Evolutionary conservation across 2,329 filamentous ascomycete genomes (phyloP), one percentile per base, ranked within the genome.

Genomic region (Neofusicoccum cordaticola): DNA sequence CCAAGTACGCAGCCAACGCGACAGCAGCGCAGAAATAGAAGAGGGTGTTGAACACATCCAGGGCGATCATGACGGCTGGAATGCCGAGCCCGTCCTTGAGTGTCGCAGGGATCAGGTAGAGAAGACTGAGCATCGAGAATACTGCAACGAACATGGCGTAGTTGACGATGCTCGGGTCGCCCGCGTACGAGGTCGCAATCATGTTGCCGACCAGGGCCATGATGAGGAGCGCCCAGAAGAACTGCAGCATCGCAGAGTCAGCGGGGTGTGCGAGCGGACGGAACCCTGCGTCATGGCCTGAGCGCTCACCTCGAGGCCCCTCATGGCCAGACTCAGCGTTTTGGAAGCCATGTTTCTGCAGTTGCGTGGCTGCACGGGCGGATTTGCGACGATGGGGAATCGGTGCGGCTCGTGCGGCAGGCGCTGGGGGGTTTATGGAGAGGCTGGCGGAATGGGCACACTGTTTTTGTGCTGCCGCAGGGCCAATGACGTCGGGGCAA

Each of bases 11-110:
- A 4, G 91, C 85, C 47, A 91, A 82, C 9, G 91, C 90, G 66
- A 93, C 82, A 67, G 85, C 90, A 64, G 81, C 85, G 75, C 91
- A 88, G 72, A 93, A 86, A 69, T 86, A 88, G 81, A 93, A 90
- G 63, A 93, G 74, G 2, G 84, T 81, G 62, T 87, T 85, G 37
- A 87, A 70, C 12, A 72, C 79, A 76, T 92, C 89, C 56, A 89
- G 75, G 13, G 76, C 80, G 39, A 88, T 74, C 64, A 85, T 77
- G 57, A 85, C 75, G 15, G 87, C 72, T 34, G 84, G 83, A 62
- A 86, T 74, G 67, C 79, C 79, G 65, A 87, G 77, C 62, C 78
- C 76, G 45, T 85, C 82, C 68, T 87, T 77, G 71, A 90, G 78
- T 31, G 82, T 76, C 2, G 84, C 81, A 6, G 81, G 82, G 3